Conservation (phyloP, 495 filamentous ascomycete genomes). For the Lepidopterella palustris region DNA sequence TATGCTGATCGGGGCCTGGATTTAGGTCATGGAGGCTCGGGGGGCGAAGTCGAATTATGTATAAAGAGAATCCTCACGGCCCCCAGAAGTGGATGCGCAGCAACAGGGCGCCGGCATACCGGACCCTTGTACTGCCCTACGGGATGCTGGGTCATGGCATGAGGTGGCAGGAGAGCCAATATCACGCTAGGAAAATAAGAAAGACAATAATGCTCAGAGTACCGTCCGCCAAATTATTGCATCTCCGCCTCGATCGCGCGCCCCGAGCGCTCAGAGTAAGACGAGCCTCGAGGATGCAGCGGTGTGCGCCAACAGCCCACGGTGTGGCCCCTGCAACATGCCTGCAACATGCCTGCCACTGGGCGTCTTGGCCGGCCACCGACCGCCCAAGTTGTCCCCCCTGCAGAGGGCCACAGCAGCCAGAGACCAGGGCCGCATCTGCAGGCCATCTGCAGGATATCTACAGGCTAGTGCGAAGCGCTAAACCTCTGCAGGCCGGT, state of each 20-base stretch:
- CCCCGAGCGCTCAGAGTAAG: conserved; percentile 19
- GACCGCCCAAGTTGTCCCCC: too few relatives aligned
- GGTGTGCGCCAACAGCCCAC: conserved; percentile 21
- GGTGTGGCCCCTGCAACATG: conserved; percentile 8
- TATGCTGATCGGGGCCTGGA: conserved; percentile 29
- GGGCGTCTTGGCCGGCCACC: too few relatives aligned
- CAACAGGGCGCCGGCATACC: conserved; percentile 21
- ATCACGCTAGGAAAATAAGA: conserved; percentile 31
- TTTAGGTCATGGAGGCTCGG: conserved; percentile 3
- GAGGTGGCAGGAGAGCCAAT: conserved; percentile 22
- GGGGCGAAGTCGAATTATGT: conserved; percentile 29
- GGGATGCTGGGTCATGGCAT: conserved; percentile 15
- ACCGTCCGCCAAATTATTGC: conserved; percentile 21
- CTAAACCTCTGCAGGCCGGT: neutral
- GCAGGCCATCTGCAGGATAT: too few relatives aligned
- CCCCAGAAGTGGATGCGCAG: conserved; percentile 25
- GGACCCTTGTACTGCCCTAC: conserved; percentile 20
- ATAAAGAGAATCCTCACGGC: conserved; percentile 20
- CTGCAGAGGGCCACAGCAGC: too few relatives aligned
- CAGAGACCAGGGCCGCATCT: too few relatives aligned
- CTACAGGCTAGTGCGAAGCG: too few relatives aligned
- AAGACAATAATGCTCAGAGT: conserved; percentile 15
- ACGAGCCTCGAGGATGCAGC: conserved; percentile 16
- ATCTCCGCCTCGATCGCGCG: conserved; percentile 29
- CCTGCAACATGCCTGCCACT: conserved; percentile 6